These are phyloP conservation scores for Phytophthora pinifolia DNA, from an alignment of 352 stramenopile genomes.

Conservation along the genomic window DNA sequence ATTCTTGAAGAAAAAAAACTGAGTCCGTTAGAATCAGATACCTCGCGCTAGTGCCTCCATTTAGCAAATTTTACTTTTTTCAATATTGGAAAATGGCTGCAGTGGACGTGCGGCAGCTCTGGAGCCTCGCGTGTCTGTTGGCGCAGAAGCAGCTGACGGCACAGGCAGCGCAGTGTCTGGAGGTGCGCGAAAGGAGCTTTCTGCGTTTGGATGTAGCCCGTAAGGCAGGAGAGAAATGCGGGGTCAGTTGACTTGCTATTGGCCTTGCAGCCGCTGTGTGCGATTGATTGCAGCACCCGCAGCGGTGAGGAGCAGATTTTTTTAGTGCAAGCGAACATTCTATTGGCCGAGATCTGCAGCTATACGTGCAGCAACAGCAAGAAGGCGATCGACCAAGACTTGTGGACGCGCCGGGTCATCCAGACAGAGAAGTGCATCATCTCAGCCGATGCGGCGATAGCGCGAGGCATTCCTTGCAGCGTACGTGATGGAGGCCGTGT, in stretches of 20 bases:
- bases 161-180: slow-evolving; percentile 48
- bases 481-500: slow-evolving; percentile 3
- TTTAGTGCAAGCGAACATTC: slow-evolving; percentile 36
- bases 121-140: slow-evolving; percentile 57
- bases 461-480: slow-evolving; percentile 20
- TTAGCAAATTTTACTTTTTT: too few relatives aligned
- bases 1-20: slow-evolving; percentile 21
- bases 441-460: slow-evolving; percentile 23
- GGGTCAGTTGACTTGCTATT: too few relatives aligned
- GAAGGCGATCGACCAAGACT: slow-evolving; percentile 46
- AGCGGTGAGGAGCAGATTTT: slow-evolving; percentile 25
- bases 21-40: too few relatives aligned
- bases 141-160: slow-evolving; percentile 37
- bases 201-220: too few relatives aligned
- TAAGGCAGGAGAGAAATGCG: too few relatives aligned
- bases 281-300: slow-evolving; percentile 15
- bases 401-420: slow-evolving; percentile 53
- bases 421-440: slow-evolving; percentile 48
- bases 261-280: slow-evolving; percentile 34
- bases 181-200: slow-evolving; percentile 28
- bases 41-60: slow-evolving; percentile 19
- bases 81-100: slow-evolving; percentile 19
- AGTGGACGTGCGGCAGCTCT: slow-evolving; percentile 46
- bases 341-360: slow-evolving; percentile 64
- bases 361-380: slow-evolving; percentile 38